Evolutionary conservation across 2,329 filamentous ascomycete species (phyloP).

Genomic region (Ceratocystis lukuohia): DNA sequence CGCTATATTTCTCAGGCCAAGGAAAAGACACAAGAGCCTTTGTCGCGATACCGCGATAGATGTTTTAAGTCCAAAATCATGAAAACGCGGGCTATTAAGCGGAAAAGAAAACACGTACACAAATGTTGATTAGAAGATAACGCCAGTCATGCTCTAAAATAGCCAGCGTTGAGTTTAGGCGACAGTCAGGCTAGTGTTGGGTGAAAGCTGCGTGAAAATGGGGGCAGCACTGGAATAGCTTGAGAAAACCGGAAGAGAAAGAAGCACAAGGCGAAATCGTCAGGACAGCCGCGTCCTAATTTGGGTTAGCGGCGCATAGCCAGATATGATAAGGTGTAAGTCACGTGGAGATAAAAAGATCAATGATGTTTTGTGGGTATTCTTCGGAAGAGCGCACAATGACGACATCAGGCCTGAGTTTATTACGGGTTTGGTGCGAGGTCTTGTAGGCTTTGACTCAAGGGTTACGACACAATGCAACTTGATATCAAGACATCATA

Average conservation of each 20-base stretch:
- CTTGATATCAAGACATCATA: not conserved
- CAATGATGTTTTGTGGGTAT: conserved; percentile 11
- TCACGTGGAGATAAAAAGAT: conserved; percentile 16
- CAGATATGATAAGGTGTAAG: conserved; percentile 12
- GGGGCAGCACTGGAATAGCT: conserved; percentile 4
- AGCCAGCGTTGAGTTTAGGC: not conserved
- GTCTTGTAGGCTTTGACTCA: not conserved
- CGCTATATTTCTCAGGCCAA: not conserved
- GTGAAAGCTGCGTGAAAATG: not conserved
- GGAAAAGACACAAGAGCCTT: not conserved
- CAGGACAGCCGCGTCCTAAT: conserved; percentile 19
- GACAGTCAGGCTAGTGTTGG: not conserved
- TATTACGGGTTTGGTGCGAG: not conserved
- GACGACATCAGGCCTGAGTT: conserved; percentile 13
- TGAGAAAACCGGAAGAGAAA: conserved; percentile 13
- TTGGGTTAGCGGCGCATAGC: conserved; percentile 17
- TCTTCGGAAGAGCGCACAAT: conserved; percentile 11
- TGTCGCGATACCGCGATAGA: conserved; percentile 2
- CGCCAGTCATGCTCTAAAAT: not conserved
- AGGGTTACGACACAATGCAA: not conserved
- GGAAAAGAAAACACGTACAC: conserved; percentile 2
- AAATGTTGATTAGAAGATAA: not conserved
- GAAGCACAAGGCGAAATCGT: conserved; percentile 16
- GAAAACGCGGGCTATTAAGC: not conserved
- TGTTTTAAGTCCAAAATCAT: not conserved